Conservation (phyloP, 139 green algal genomes). For the Spirogloea muscicola region DNA sequence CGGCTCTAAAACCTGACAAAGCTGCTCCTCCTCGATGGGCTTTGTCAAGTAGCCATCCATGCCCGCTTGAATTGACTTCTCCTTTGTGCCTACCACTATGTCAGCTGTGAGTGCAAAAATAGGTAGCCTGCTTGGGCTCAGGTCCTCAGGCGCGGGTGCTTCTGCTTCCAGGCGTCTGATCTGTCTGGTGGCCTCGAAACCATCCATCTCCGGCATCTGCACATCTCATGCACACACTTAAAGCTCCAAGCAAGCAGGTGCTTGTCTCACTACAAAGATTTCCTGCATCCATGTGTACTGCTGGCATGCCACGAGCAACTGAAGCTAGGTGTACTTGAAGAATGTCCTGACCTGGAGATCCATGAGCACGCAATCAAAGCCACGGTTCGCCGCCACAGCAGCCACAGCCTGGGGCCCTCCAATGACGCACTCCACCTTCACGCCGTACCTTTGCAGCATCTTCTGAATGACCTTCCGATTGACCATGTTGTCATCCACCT, state of each 20-base stretch:
- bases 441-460: constrained; percentile 37
- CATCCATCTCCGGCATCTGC: constrained; percentile 44
- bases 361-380: constrained; percentile 43
- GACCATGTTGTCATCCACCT: constrained; percentile 47
- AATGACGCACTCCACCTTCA: constrained; percentile 16
- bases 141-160: too few relatives aligned
- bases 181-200: constrained; percentile 35
- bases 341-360: constrained; percentile 41
- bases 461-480: constrained; percentile 41
- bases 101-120: constrained; percentile 39
- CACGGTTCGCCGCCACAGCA: not conserved
- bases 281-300: too few relatives aligned
- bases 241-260: too few relatives aligned
- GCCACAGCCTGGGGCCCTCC: constrained; percentile 18
- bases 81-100: constrained; percentile 33
- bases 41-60: constrained; percentile 43
- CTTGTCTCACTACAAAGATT: too few relatives aligned
- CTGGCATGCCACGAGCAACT: too few relatives aligned
- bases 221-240: too few relatives aligned
- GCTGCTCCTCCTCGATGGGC: constrained; percentile 42
- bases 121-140: not conserved
- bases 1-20: too few relatives aligned
- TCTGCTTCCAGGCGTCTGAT: constrained; percentile 18
- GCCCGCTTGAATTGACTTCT: constrained; percentile 42
- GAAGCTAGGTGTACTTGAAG: too few relatives aligned